Evolutionary conservation across 2,329 filamentous ascomycete genomes (phyloP), one percentile per base, ranked within the genome.

Genomic region (Didymella segeticola): DNA sequence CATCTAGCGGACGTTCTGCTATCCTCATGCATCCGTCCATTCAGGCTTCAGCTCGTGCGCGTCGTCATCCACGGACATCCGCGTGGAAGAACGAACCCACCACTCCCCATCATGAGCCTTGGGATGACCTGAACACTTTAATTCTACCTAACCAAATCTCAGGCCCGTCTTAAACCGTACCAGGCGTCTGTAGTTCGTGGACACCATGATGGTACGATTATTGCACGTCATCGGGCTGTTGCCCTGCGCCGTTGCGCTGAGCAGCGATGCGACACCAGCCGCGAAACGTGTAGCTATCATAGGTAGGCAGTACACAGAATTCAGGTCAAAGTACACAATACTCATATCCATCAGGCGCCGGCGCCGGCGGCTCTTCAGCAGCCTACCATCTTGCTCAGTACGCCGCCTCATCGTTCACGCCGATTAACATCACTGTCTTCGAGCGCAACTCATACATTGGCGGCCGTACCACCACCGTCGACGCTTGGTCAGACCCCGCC

Each of bases 391-490:
- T 99, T 39, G 82, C 83, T 31, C 85, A 88, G 67, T 93, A 87
- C 72, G 89, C 90, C 19, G 76, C 83, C 4, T 76, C 84, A 53
- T 79, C 78, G 20, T 72, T 81, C n/a, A 74, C 89, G 15, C 77
- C 81, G 2, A 70, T 93, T 53, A 89, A 96, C 62, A 88, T 98
- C 65, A 96, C 92, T 19, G 80, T 99, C 23, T 97, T 93, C 72
- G 95, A 99, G 69, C 89, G 88, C 63, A 86, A 86, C 14, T 73
- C 79, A 26, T 90, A 87, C 62, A 82, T 98, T 36, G 95, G 95
- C 25, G 95, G 95, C 8, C 89, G 95, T 22, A 89, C 89, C 7
- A 90, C 93, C 25, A 98, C 93, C 0, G 89, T 96, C 15, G 80
- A 92, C 66, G 87, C 86, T 2, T 93, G 89, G 70, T 82, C 85